Percentiles rank a stretch among this genome's conserved stretches.
These are phyloP conservation scores for Antrodiella citrinella DNA, from an alignment of 768 basidiomycete genomes.

Conservation along the genomic window DNA sequence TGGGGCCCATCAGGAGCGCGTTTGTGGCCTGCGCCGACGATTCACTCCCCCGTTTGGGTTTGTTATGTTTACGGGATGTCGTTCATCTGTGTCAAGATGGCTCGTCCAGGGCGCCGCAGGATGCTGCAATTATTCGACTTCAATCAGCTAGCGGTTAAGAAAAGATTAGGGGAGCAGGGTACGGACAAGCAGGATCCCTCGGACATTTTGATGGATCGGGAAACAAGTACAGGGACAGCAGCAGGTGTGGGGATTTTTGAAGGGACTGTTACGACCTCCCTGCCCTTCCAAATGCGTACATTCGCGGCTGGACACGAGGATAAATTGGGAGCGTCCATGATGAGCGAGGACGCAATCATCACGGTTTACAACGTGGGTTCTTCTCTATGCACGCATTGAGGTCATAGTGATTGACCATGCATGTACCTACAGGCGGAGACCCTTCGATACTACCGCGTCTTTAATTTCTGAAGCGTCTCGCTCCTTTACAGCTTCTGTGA, in stretches of 20 bases:
- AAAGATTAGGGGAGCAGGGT: slow-evolving; percentile 2
- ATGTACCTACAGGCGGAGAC: not conserved
- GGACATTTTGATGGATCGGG: slow-evolving; percentile 5
- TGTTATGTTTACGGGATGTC: slow-evolving; percentile 49
- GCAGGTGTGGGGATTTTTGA: slow-evolving; percentile 35
- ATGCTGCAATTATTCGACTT: slow-evolving; percentile 42
- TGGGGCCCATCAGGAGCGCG: slow-evolving; percentile 47
- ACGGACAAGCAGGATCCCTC: slow-evolving; percentile 13
- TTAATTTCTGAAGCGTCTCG: slow-evolving; percentile 22
- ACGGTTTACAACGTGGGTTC: slow-evolving; percentile 28
- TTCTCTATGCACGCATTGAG: not conserved
- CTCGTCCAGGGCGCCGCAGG: slow-evolving; percentile 4
- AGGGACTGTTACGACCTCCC: slow-evolving; percentile 31
- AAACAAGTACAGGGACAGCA: slow-evolving; percentile 17
- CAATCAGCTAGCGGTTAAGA: slow-evolving; percentile 32
- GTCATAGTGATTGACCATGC: not conserved
- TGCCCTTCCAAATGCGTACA: slow-evolving; percentile 37
- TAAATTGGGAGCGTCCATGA: slow-evolving; percentile 32
- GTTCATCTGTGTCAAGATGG: slow-evolving; percentile 23
- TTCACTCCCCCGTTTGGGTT: slow-evolving; percentile 39
- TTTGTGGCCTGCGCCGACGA: slow-evolving; percentile 25
- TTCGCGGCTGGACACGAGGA: slow-evolving; percentile 6
- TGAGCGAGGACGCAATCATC: slow-evolving; percentile 49
- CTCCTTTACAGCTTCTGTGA: too few species aligned
- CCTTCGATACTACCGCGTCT: slow-evolving; percentile 16